These are phyloP conservation scores for Exophiala lecanii-corni DNA, from an alignment of 2,329 filamentous ascomycete species.

Conservation along the genomic window DNA sequence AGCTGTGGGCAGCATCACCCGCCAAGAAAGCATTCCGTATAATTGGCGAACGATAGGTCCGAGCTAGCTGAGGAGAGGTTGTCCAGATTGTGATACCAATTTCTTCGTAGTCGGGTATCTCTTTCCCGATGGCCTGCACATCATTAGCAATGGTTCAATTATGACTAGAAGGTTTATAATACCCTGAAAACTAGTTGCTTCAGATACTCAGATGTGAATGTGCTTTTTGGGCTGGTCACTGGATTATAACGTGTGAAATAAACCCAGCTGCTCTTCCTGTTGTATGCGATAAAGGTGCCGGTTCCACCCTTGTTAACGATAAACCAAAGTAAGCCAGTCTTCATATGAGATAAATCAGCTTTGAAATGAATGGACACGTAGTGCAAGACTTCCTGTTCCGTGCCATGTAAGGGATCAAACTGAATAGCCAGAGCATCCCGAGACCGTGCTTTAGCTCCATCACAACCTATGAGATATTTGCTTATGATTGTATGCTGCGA, in stretches of 20 bases:
- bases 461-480: slow-evolving; percentile 10
- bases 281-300: slow-evolving; percentile 10
- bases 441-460: slow-evolving; percentile 9
- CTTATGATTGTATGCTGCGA: not conserved
- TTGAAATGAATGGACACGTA: slow-evolving; percentile 10
- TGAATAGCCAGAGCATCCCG: slow-evolving; percentile 4
- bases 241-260: slow-evolving; percentile 7
- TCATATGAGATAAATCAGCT: slow-evolving; percentile 2
- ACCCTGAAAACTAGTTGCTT: slow-evolving; percentile 3
- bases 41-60: slow-evolving; percentile 3
- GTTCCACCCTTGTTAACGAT: slow-evolving; percentile 5
- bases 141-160: not conserved
- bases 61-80: slow-evolving; percentile 6
- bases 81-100: slow-evolving; percentile 9
- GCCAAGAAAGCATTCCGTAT: slow-evolving; percentile 40
- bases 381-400: not conserved
- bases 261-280: slow-evolving; percentile 10
- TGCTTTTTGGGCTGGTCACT: not conserved
- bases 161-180: not conserved
- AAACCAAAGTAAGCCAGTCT: slow-evolving; percentile 8
- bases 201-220: slow-evolving; percentile 6
- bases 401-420: slow-evolving; percentile 2
- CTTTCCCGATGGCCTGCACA: not conserved
- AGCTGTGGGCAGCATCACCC: slow-evolving; percentile 55
- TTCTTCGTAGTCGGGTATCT: slow-evolving; percentile 1